These are phyloP conservation scores for Takashimella koratensis DNA, from an alignment of 1,284 basidiomycete genomes.

Conservation along the genomic window DNA sequence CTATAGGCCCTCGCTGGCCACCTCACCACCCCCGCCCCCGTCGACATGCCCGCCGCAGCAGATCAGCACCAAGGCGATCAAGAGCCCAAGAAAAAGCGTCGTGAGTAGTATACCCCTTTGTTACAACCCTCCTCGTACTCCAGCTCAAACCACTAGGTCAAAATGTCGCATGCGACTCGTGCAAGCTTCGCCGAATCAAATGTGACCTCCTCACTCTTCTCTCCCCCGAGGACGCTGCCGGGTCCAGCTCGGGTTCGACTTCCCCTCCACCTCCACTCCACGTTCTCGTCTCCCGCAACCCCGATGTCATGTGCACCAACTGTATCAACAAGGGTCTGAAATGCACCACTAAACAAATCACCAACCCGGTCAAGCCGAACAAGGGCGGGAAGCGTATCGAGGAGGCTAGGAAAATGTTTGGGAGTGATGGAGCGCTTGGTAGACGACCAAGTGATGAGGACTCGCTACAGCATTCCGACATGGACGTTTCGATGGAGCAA, in stretches of 20 bases:
- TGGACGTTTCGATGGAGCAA: background rate
- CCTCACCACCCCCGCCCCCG: background rate
- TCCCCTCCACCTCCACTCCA: slow-evolving; percentile 14
- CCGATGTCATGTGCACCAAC: slow-evolving; percentile 32
- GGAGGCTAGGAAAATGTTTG: slow-evolving; percentile 32
- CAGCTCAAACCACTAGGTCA: slow-evolving; percentile 23
- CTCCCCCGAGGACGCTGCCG: slow-evolving; percentile 5
- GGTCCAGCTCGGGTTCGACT: slow-evolving; percentile 3
- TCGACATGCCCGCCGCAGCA: background rate
- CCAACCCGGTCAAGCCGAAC: slow-evolving; percentile 38
- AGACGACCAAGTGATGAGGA: background rate
- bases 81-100: background rate
- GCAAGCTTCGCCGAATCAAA: slow-evolving; percentile 38
- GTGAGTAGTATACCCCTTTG: background rate
- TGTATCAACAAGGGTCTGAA: slow-evolving; percentile 37
- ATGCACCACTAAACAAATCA: slow-evolving; percentile 37
- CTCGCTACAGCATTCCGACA: background rate
- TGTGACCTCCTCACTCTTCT: slow-evolving; percentile 32
- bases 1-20: background rate
- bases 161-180: slow-evolving; percentile 40
- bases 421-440: slow-evolving; percentile 11
- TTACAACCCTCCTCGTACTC: background rate
- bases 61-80: background rate
- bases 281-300: slow-evolving; percentile 29
- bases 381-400: slow-evolving; percentile 43